A percentile compares a stretch with the other conserved stretches of the same genome.
These are phyloP conservation scores for Penicillium atrosanguineum DNA, from an alignment of 495 filamentous ascomycete species.

Conservation along the genomic window DNA sequence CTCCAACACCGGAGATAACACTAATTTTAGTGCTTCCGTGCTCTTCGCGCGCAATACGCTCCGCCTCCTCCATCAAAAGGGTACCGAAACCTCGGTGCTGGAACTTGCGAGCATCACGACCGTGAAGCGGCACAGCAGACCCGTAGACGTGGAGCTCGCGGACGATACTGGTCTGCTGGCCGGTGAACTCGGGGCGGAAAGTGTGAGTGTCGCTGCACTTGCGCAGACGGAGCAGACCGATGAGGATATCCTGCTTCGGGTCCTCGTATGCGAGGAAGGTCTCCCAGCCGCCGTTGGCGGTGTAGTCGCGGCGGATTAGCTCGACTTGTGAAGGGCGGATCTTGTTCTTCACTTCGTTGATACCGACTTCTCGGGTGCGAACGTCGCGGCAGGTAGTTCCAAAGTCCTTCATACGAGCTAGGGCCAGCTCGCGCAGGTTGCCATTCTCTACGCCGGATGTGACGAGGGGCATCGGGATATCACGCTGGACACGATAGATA, in stretches of 20 bases:
- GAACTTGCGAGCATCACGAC: conserved; percentile 89
- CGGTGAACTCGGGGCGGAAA: conserved; percentile 81
- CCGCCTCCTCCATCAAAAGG: conserved; percentile 94
- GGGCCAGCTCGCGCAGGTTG: conserved; percentile 87
- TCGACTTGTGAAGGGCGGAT: conserved; percentile 95
- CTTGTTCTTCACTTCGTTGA: conserved; percentile 98
- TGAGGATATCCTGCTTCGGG: conserved; percentile 96
- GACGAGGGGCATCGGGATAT: conserved; percentile 98
- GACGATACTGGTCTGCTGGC: conserved; percentile 86
- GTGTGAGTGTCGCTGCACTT: conserved; percentile 89
- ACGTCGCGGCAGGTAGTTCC: conserved; percentile 96
- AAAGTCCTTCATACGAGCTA: conserved; percentile 97
- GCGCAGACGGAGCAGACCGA: conserved; percentile 83
- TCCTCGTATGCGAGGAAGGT: conserved; percentile 98
- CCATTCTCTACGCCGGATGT: conserved; percentile 97
- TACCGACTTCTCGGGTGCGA: conserved; percentile 94
- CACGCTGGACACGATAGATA: conserved; percentile 96
- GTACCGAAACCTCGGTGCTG: conserved; percentile 98
- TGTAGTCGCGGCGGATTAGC: conserved; percentile 92
- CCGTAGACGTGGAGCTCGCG: conserved; percentile 96
- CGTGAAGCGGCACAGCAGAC: conserved; percentile 90
- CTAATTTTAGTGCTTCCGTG: conserved; percentile 91
- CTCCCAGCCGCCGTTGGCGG: conserved; percentile 95
- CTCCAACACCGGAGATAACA: conserved; percentile 93
- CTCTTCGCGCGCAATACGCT: conserved; percentile 89